phyloP scores from a whole-genome alignment of 75 land plant species.

The Adiantum capillusveneris region DNA sequence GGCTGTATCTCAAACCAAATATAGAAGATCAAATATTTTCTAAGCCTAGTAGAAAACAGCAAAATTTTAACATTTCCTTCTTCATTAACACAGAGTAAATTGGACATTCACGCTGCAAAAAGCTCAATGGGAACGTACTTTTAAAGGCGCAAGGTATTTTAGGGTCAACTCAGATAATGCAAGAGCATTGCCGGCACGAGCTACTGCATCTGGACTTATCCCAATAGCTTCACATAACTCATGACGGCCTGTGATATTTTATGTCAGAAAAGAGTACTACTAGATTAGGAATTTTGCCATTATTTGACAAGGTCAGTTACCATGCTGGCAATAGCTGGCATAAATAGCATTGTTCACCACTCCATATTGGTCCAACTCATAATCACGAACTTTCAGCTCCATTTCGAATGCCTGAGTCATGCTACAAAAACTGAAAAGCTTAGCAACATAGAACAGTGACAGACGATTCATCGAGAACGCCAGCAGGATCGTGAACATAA shows the following conservation, averaged over 20 bases:
- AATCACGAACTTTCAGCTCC: slow-evolving; percentile 76
- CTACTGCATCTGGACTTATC: slow-evolving; percentile 61
- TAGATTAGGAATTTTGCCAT: not conserved
- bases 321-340: slow-evolving; percentile 79
- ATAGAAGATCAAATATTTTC: no score
- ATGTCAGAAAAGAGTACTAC: not conserved
- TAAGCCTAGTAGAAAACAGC: no score
- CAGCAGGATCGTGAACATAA: not conserved
- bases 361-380: slow-evolving; percentile 80
- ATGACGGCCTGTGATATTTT: slow-evolving; percentile 49
- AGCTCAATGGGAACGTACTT: slow-evolving; percentile 27
- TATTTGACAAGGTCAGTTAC: slow-evolving; percentile 14
- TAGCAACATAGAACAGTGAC: not conserved
- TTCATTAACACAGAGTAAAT: no score
- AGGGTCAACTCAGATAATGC: slow-evolving; percentile 67
- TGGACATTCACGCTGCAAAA: no score
- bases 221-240: slow-evolving; percentile 69
- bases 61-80: no score
- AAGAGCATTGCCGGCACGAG: slow-evolving; percentile 61
- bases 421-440: slow-evolving; percentile 21
- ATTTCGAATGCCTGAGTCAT: slow-evolving; percentile 48
- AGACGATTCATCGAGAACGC: not conserved
- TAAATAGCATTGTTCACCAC: slow-evolving; percentile 80
- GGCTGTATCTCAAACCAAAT: slow-evolving; percentile 10
- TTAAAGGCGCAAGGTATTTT: slow-evolving; percentile 66